A percentile compares a stretch with the other conserved stretches of the same genome.
Evolutionary conservation across 2,329 filamentous ascomycete species (phyloP).

Genomic region (Aspergillus neotritici): DNA sequence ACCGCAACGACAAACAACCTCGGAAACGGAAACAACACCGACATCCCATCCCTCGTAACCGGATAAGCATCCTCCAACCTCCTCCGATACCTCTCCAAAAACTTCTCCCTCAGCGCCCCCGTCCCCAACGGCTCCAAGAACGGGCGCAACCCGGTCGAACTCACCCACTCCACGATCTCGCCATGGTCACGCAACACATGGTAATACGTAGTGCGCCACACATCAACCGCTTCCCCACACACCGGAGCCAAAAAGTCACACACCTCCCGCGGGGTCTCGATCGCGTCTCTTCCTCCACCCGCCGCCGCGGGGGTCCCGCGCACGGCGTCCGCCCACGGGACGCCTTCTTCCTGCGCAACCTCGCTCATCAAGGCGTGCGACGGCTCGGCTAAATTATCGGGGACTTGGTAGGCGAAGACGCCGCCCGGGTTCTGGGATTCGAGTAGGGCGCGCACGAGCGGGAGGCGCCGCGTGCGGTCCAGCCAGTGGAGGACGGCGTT

Average conservation of each 20-base stretch:
- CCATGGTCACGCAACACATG: slow-evolving; percentile 47
- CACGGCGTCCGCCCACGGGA: slow-evolving; percentile 37
- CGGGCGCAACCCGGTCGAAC: slow-evolving; percentile 52
- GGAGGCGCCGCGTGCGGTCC: slow-evolving; percentile 38
- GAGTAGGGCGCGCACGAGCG: slow-evolving; percentile 43
- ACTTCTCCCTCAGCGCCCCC: slow-evolving; percentile 38
- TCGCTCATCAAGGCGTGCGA: slow-evolving; percentile 50
- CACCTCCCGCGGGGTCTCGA: slow-evolving; percentile 45
- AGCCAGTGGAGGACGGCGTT: slow-evolving; percentile 60
- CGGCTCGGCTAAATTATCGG: slow-evolving; percentile 47
- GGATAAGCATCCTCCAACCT: slow-evolving; percentile 44
- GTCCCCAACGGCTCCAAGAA: slow-evolving; percentile 46
- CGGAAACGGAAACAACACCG: slow-evolving; percentile 52
- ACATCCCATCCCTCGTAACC: slow-evolving; percentile 42
- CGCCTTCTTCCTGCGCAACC: slow-evolving; percentile 26
- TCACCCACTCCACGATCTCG: slow-evolving; percentile 57
- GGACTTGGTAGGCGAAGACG: slow-evolving; percentile 52
- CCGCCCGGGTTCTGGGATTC: slow-evolving; percentile 38
- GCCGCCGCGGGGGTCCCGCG: background rate
- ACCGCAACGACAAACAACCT: slow-evolving; percentile 52
- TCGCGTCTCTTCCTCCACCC: slow-evolving; percentile 40
- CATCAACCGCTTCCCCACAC: slow-evolving; percentile 38
- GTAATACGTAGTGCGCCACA: slow-evolving; percentile 53
- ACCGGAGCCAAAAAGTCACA: slow-evolving; percentile 47
- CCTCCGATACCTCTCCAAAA: slow-evolving; percentile 44